Conservation (phyloP, 169 alveolate genomes). For the Plasmodium coatneyi region DNA sequence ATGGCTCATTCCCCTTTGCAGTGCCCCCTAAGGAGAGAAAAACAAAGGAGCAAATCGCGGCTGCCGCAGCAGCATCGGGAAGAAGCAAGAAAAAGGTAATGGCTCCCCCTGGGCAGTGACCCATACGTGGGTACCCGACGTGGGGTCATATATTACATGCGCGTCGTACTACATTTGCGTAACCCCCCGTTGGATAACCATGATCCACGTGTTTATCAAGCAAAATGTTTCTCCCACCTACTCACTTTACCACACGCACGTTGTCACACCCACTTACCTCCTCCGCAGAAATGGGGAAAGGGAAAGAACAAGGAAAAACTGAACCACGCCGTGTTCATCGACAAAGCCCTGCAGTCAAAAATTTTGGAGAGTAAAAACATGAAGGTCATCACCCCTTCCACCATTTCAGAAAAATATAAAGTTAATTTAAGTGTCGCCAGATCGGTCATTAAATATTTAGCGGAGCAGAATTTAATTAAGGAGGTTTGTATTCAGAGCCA, state of each 20-base stretch:
- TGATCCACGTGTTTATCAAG: not conserved
- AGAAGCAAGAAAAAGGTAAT: constrained; percentile 73
- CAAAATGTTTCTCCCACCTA: not conserved
- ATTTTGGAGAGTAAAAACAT: constrained; percentile 93
- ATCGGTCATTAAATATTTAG: constrained; percentile 89
- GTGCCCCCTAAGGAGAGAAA: constrained; percentile 78
- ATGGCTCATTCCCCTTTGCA: not conserved
- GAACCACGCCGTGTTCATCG: constrained; percentile 95
- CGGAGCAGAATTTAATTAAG: constrained; percentile 85
- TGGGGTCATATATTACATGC: too few relatives aligned
- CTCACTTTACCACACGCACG: not conserved
- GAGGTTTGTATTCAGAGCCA: constrained; percentile 91
- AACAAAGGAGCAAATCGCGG: constrained; percentile 76
- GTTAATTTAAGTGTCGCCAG: constrained; percentile 93
- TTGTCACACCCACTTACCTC: too few relatives aligned
- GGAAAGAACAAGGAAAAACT: constrained; percentile 95
- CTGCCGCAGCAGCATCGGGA: constrained; percentile 79
- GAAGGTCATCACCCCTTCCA: constrained; percentile 93
- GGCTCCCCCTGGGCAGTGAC: not conserved
- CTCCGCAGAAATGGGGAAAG: constrained; percentile 92
- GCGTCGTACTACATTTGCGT: too few relatives aligned
- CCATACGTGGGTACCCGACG: not conserved
- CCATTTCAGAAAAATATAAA: constrained; percentile 93
- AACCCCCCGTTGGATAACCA: not conserved
- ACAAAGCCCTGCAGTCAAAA: constrained; percentile 92